Evolutionary conservation across 1,139 yeast genomes (phyloP).

Genomic region (Pichia terricola): DNA sequence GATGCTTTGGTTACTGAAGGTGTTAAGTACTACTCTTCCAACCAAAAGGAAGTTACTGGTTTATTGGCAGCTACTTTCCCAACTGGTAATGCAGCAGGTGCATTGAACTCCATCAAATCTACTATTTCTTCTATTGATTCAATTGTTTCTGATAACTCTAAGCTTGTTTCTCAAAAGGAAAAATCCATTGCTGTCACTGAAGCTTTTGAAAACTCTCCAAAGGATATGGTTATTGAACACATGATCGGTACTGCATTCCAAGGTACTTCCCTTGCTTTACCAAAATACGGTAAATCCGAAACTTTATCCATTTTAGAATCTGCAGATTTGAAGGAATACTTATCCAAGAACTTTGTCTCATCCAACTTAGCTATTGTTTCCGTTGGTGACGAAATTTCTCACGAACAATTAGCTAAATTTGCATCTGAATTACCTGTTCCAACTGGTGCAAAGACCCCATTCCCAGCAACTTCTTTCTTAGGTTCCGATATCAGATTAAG

Average conservation of each 20-base stretch:
- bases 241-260: slow-evolving; percentile 76
- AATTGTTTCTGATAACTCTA: slow-evolving; percentile 17
- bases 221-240: slow-evolving; percentile 54
- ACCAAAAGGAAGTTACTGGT: slow-evolving; percentile 27
- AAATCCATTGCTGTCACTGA: slow-evolving; percentile 30
- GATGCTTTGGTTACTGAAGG: slow-evolving; percentile 28
- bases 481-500: slow-evolving; percentile 83
- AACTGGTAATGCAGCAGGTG: slow-evolving; percentile 22
- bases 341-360: slow-evolving; percentile 46
- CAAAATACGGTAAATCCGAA: slow-evolving; percentile 63
- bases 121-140: slow-evolving; percentile 15
- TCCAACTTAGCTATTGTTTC: slow-evolving; percentile 64
- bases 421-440: slow-evolving; percentile 42
- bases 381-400: slow-evolving; percentile 55
- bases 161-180: slow-evolving; percentile 21
- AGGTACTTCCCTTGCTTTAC: slow-evolving; percentile 70
- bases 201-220: slow-evolving; percentile 38
- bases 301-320: slow-evolving; percentile 47
- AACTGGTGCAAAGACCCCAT: slow-evolving; percentile 47
- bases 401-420: slow-evolving; percentile 57
- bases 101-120: slow-evolving; percentile 18
- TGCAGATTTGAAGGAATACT: slow-evolving; percentile 49
- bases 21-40: slow-evolving; percentile 26
- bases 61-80: slow-evolving; percentile 23
- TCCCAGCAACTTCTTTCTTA: slow-evolving; percentile 51